Percentiles rank a stretch among this genome's conserved stretches.
Conservation (phyloP, 257 asterid genomes). For the Leptodermis oblonga region DNA sequence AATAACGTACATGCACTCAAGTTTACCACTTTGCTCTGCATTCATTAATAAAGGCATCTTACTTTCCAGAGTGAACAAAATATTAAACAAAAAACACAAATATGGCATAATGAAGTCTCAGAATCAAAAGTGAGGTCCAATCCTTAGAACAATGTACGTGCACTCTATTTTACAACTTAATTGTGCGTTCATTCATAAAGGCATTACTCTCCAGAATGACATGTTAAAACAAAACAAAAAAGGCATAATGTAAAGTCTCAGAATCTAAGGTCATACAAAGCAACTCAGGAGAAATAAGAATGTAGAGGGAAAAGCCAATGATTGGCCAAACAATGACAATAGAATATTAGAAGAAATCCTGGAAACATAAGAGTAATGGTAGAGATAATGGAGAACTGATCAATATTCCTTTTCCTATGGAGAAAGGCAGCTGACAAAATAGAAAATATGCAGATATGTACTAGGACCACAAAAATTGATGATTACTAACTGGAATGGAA, state of each 20-base stretch:
- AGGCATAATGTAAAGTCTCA: too few species aligned
- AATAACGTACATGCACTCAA: constrained; percentile 86
- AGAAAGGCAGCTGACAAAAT: neutral
- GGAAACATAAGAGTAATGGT: neutral
- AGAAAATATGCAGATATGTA: neutral
- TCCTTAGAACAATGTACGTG: constrained; percentile 77
- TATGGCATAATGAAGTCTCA: neutral
- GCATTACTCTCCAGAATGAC: constrained; percentile 18
- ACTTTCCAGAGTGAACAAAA: constrained; percentile 11
- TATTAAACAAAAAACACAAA: constrained; percentile 12
- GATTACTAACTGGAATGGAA: too few species aligned
- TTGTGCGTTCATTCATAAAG: constrained; percentile 51
- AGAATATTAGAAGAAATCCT: neutral
- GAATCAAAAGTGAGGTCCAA: constrained; percentile 53
- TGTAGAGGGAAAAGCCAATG: neutral
- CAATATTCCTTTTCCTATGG: neutral
- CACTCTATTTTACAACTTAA: constrained; percentile 96
- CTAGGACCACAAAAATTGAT: neutral
- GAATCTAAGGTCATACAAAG: neutral
- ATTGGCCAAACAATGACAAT: neutral
- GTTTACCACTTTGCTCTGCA: constrained; percentile 99
- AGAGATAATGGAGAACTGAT: neutral
- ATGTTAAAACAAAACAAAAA: too few species aligned
- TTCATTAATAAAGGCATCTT: constrained; percentile 22
- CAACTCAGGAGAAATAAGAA: too few species aligned